phyloP scores from a whole-genome alignment of 352 stramenopile genomes.

The Globisporangium acanthophoron region DNA sequence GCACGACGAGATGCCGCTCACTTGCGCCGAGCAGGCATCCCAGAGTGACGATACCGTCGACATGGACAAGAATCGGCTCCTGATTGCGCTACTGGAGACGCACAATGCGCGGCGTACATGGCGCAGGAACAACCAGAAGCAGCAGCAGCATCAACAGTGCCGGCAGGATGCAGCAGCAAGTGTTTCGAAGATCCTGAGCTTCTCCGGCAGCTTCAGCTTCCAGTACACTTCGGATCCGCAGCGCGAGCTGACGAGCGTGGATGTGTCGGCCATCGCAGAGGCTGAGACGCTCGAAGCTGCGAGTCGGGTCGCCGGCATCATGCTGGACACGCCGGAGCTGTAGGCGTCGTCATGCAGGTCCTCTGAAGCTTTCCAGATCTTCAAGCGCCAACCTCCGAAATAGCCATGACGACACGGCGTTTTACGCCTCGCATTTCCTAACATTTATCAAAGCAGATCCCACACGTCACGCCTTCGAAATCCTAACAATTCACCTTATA shows the following conservation, averaged over 20 bases:
- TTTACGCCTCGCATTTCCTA: too few relatives aligned
- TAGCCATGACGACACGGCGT: too few relatives aligned
- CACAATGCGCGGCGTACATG: constrained; percentile 49
- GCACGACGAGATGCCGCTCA: constrained; percentile 66
- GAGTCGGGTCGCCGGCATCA: constrained; percentile 9
- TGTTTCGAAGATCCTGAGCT: constrained; percentile 19
- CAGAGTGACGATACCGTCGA: not conserved
- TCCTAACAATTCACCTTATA: too few relatives aligned
- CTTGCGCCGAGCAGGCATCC: constrained; percentile 29
- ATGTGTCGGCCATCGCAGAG: not conserved
- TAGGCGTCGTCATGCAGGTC: not conserved
- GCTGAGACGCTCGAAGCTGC: not conserved
- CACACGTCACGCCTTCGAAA: too few relatives aligned
- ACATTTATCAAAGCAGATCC: too few relatives aligned
- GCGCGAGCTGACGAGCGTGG: not conserved
- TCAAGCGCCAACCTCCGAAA: too few relatives aligned
- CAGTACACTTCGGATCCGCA: constrained; percentile 1
- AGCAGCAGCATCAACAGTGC: not conserved
- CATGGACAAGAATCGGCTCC: constrained; percentile 17
- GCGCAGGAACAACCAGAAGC: constrained; percentile 20
- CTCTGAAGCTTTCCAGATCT: not conserved
- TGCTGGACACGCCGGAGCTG: constrained; percentile 26
- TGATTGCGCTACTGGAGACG: constrained; percentile 36
- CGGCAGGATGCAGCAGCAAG: not conserved
- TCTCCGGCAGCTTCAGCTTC: constrained; percentile 21